phyloP scores from a whole-genome alignment of 306 rosid species.

The cucumber (Cucumis sativus) region Cucumber_9930_V3 NC_026657.2:32757501-32758000 shows the following conservation, averaged over 20 bases:
- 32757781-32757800: not conserved
- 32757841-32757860: not conserved
- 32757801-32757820: not conserved
- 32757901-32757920: not conserved
- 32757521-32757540: not conserved
- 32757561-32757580: not conserved
- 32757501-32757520: not conserved
- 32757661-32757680: not conserved
- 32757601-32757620: not conserved
- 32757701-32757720: not conserved
- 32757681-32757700: not conserved
- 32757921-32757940: not conserved
- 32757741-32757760: not conserved
- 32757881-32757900: not conserved
- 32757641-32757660: not conserved
- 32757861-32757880: not conserved
- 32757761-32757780: no score
- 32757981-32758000: no score
- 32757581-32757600: slow-evolving; percentile 4
- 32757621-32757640: no score
- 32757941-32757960: no score
- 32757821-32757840: not conserved
- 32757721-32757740: slow-evolving; percentile 16
- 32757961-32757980: no score
- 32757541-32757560: not conserved